Evolutionary conservation across 257 asterid genomes (phyloP).

Genomic region (Orobanche coerulescens): DNA sequence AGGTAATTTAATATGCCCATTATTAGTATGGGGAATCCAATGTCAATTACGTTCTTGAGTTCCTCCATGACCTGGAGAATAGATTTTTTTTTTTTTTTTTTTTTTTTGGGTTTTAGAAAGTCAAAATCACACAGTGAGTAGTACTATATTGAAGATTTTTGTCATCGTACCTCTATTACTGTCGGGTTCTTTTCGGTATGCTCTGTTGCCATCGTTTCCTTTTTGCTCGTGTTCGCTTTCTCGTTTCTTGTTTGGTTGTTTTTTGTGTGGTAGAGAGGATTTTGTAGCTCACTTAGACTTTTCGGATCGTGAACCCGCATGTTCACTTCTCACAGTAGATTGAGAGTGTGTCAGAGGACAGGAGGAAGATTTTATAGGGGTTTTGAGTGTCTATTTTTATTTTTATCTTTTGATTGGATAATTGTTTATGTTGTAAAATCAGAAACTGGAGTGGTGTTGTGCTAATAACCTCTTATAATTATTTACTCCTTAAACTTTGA

Average conservation of each 20-base stretch:
- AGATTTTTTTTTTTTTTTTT: too few species aligned
- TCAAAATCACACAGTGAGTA: conserved; percentile 1
- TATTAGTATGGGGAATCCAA: conserved; percentile 61
- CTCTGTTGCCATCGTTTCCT: conserved; percentile 43
- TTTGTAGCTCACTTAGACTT: background rate
- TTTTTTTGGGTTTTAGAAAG: conserved; percentile 23
- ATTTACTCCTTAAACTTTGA: conserved; percentile 28
- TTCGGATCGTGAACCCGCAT: conserved; percentile 28
- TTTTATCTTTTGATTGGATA: conserved; percentile 18
- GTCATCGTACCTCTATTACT: conserved; percentile 52
- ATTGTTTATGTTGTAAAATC: conserved; percentile 20
- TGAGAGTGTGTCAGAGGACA: conserved; percentile 27
- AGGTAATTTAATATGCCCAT: conserved; percentile 74
- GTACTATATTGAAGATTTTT: conserved; percentile 24
- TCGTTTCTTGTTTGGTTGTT: conserved; percentile 29
- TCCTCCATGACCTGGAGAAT: conserved; percentile 60
- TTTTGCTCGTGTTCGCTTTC: conserved; percentile 26
- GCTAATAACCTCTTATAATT: conserved; percentile 28
- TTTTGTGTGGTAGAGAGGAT: conserved; percentile 26
- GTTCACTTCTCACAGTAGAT: conserved; percentile 20
- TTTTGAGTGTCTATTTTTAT: conserved; percentile 22
- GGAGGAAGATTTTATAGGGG: conserved; percentile 43
- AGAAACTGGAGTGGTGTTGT: conserved; percentile 24
- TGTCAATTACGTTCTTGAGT: conserved; percentile 51
- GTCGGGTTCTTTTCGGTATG: conserved; percentile 43